Evolutionary conservation across 148 eudicot genomes (phyloP).

Genomic region (Dysphania ambrosioides): DNA sequence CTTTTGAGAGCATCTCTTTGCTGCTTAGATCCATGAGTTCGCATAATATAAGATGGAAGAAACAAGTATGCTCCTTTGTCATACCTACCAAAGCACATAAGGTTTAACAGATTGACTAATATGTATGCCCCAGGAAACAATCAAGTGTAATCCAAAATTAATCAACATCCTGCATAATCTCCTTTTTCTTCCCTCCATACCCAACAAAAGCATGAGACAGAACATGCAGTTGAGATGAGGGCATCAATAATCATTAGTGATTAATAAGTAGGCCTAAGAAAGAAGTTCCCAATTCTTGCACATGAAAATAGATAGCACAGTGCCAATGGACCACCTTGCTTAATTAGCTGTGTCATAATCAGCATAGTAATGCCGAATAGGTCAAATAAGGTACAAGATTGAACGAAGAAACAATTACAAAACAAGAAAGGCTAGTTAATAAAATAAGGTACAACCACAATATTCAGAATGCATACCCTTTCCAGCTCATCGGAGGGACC

Average conservation of each 20-base stretch:
- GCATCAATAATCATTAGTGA: neutral
- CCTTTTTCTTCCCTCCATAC: neutral
- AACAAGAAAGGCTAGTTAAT: neutral
- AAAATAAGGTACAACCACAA: slow-evolving; percentile 3
- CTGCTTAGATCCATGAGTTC: slow-evolving; percentile 87
- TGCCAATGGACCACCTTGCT: neutral
- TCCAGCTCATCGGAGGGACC: slow-evolving; percentile 77
- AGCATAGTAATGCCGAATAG: neutral
- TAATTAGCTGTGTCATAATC: neutral
- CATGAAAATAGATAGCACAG: neutral
- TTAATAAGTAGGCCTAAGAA: neutral
- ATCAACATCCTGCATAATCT: neutral
- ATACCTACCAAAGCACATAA: slow-evolving; percentile 42
- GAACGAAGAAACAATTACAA: neutral
- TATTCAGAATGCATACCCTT: slow-evolving; percentile 52
- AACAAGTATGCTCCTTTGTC: slow-evolving; percentile 72
- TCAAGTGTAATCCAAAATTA: neutral
- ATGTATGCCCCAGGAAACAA: neutral
- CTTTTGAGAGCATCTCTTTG: slow-evolving; percentile 69
- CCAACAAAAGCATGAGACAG: neutral
- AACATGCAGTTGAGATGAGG: neutral
- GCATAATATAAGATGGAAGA: slow-evolving; percentile 85
- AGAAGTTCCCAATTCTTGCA: neutral
- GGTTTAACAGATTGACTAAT: slow-evolving; percentile 1
- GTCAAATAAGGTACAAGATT: neutral